Conservation (phyloP, 164 flowering plant species). For the Dillenia suffruticosa region DNA sequence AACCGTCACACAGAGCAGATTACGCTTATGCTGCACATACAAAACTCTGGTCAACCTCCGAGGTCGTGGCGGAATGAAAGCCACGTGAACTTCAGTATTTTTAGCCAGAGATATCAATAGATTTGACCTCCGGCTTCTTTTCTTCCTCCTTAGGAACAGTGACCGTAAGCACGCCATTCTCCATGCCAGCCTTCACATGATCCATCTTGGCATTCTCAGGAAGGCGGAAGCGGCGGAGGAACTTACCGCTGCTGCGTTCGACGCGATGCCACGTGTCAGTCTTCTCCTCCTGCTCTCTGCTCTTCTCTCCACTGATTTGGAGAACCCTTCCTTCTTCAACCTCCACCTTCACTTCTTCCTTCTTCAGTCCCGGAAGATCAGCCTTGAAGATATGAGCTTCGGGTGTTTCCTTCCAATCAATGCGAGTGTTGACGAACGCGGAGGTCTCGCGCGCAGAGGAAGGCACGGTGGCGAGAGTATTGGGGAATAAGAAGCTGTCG, state of each 20-base stretch:
- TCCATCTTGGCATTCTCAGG: slow-evolving; percentile 40
- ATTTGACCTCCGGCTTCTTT: slow-evolving; percentile 30
- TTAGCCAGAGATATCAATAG: slow-evolving; percentile 31
- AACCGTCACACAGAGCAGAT: too few species aligned
- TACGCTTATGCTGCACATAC: too few species aligned
- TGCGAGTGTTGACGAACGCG: slow-evolving; percentile 7
- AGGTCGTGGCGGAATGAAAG: too few species aligned
- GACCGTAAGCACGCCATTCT: slow-evolving; percentile 16
- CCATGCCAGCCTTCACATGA: slow-evolving; percentile 32
- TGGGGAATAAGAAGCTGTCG: slow-evolving; percentile 19
- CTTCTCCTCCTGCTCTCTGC: slow-evolving; percentile 40
- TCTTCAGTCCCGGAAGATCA: too few species aligned
- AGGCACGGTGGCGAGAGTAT: too few species aligned
- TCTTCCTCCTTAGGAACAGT: slow-evolving; percentile 5
- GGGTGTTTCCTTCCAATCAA: slow-evolving; percentile 30
- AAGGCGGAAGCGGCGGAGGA: slow-evolving; percentile 33
- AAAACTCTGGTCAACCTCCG: too few species aligned
- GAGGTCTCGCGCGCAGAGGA: slow-evolving; percentile 23
- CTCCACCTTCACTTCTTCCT: slow-evolving; percentile 18
- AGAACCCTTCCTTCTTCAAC: slow-evolving; percentile 36
- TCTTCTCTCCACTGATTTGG: slow-evolving; percentile 3
- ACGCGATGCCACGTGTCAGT: slow-evolving; percentile 35
- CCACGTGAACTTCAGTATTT: too few species aligned
- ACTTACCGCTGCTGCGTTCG: slow-evolving; percentile 39
- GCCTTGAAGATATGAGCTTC: slow-evolving; percentile 36